Conservation (phyloP, 2,329 filamentous ascomycete species). For the Aspergillus texensis region DNA sequence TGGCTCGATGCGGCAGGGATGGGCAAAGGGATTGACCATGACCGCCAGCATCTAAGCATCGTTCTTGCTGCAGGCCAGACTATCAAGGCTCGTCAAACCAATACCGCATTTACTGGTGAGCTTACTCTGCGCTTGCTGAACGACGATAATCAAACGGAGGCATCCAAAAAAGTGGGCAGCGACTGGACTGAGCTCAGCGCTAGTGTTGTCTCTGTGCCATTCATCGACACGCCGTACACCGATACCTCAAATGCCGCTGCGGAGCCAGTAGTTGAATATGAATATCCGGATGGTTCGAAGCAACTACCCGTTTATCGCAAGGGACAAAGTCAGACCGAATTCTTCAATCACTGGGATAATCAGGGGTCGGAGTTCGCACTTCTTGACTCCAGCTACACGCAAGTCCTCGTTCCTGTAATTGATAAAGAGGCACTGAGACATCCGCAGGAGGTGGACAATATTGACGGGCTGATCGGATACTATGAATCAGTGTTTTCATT, state of each 20-base stretch:
- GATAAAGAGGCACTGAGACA: not conserved
- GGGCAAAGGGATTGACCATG: not conserved
- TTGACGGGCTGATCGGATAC: not conserved
- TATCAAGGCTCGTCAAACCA: not conserved
- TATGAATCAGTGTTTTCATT: not conserved
- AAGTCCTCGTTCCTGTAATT: not conserved
- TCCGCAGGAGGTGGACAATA: not conserved
- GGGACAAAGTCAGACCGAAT: not conserved
- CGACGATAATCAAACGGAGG: not conserved
- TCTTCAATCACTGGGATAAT: not conserved
- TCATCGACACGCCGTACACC: not conserved
- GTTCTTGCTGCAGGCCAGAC: not conserved
- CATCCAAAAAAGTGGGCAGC: not conserved
- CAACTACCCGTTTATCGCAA: not conserved
- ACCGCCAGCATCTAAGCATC: not conserved
- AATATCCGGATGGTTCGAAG: not conserved
- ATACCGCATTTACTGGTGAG: not conserved
- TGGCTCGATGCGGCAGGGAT: not conserved
- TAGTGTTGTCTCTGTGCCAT: not conserved
- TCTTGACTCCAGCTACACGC: not conserved
- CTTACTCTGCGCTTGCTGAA: not conserved
- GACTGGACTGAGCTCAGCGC: not conserved
- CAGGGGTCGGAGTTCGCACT: not conserved
- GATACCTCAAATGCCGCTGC: not conserved
- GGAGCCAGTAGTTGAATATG: not conserved